These are phyloP conservation scores for Arachis stenosperma DNA, from an alignment of 306 rosid genomes.

Conservation along the genomic window DNA sequence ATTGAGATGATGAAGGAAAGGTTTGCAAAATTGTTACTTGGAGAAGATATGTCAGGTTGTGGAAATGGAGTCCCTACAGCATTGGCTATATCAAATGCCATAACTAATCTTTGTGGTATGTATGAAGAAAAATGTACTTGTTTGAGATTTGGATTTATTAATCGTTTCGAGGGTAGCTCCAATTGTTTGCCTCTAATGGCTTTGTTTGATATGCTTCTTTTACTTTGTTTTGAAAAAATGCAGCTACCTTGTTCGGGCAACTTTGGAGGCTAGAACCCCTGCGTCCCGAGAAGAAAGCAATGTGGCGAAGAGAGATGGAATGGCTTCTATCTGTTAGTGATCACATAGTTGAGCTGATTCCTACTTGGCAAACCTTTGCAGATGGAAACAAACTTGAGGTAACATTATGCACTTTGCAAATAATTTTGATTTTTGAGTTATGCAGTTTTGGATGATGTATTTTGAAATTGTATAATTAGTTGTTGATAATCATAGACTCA, in stretches of 20 bases:
- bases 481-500: not conserved
- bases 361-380: constrained; percentile 82
- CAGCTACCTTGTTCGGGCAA: constrained; percentile 88
- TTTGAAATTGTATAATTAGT: constrained; percentile 4
- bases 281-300: constrained; percentile 59
- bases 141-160: not conserved
- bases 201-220: not conserved
- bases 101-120: constrained; percentile 88
- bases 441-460: not conserved
- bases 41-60: constrained; percentile 97
- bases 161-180: not conserved
- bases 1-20: constrained; percentile 92
- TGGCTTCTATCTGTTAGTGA: constrained; percentile 88
- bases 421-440: not conserved
- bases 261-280: constrained; percentile 89
- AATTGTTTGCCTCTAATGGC: not conserved
- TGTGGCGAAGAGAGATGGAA: constrained; percentile 93
- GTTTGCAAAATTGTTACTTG: constrained; percentile 88
- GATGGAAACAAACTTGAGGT: constrained; percentile 94
- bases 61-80: constrained; percentile 95
- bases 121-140: constrained; percentile 12
- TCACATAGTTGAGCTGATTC: constrained; percentile 79
- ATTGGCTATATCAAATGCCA: constrained; percentile 89
- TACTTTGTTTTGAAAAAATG: constrained; percentile 15
- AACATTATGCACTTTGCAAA: not conserved